These are phyloP conservation scores for Cystofilobasidium bisporidii DNA, from an alignment of 768 basidiomycete genomes.

Conservation along the genomic window DNA sequence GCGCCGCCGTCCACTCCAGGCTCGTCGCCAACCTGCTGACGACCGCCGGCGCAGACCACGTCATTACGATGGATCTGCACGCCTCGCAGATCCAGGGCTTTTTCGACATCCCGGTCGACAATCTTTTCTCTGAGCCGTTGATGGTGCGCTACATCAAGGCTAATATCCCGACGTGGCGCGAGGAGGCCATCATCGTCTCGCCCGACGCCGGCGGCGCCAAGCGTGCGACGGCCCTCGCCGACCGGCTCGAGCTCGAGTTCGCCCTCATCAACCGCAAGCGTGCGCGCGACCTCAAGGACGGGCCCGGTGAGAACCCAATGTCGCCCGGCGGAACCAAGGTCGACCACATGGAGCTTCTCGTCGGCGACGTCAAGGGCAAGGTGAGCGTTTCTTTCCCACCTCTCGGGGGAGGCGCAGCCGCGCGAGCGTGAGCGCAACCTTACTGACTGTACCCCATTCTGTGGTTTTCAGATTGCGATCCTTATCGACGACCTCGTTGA, in stretches of 20 bases:
- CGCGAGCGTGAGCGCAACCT: no score
- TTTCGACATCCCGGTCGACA: conserved; percentile 99
- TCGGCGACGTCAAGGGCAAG: conserved; percentile 74
- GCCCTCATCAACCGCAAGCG: conserved; percentile 95
- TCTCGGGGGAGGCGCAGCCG: no score
- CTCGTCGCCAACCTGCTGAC: conserved; percentile 91
- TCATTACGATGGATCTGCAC: conserved; percentile 99
- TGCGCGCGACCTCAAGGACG: conserved; percentile 5
- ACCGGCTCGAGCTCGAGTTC: conserved; percentile 91
- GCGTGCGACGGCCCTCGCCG: conserved; percentile 92
- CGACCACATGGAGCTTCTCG: conserved; percentile 50
- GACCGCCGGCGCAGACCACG: conserved; percentile 83
- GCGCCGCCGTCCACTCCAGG: conserved; percentile 28
- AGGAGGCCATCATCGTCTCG: conserved; percentile 84
- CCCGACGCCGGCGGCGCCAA: conserved; percentile 99
- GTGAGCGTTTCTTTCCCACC: conserved; percentile 20
- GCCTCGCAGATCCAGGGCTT: conserved; percentile 99
- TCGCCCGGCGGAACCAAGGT: conserved; percentile 61
- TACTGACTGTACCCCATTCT: no score
- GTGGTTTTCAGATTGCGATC: conserved; percentile 89
- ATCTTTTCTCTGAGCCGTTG: conserved; percentile 95
- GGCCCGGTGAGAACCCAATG: conserved; percentile 44
- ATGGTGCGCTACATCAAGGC: conserved; percentile 89
- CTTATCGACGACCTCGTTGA: conserved; percentile 88
- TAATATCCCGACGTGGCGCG: conserved; percentile 60